Conservation (phyloP, 2,329 filamentous ascomycete genomes). For the Escovopsis sp. region DNA sequence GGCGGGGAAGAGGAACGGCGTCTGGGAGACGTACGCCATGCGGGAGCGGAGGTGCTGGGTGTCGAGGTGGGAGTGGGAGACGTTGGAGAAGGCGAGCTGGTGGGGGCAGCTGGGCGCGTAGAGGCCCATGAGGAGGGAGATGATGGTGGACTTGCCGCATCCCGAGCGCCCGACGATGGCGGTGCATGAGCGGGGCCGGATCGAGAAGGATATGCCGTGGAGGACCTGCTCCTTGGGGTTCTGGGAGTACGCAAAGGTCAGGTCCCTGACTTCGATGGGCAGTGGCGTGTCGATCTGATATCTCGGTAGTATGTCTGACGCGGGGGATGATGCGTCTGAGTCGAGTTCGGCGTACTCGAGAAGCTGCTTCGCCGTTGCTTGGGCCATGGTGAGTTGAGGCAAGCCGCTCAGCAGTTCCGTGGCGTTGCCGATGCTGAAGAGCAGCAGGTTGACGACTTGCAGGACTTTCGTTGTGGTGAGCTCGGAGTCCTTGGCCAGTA, state of each 20-base stretch:
- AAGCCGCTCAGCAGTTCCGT: constrained; percentile 57
- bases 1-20: constrained; percentile 62
- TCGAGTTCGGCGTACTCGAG: constrained; percentile 54
- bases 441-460: constrained; percentile 63
- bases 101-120: constrained; percentile 30
- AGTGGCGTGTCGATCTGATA: constrained; percentile 13
- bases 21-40: constrained; percentile 56
- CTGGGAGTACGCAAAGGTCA: constrained; percentile 60
- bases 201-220: constrained; percentile 46
- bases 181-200: constrained; percentile 49
- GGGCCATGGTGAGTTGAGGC: constrained; percentile 64
- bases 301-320: constrained; percentile 17
- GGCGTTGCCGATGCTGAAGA: constrained; percentile 69
- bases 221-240: constrained; percentile 40
- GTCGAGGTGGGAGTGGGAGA: constrained; percentile 44
- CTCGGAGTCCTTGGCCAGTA: constrained; percentile 37
- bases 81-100: constrained; percentile 42
- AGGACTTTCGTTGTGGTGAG: constrained; percentile 46
- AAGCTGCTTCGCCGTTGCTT: constrained; percentile 57
- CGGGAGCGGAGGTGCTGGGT: constrained; percentile 42
- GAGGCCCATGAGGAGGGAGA: constrained; percentile 58
- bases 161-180: constrained; percentile 77
- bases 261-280: constrained; percentile 33
- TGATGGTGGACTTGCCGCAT: constrained; percentile 80
- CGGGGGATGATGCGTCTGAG: constrained; percentile 16